phyloP scores from a whole-genome alignment of 2,329 filamentous ascomycete species.

The Raffaelea arxii region DNA sequence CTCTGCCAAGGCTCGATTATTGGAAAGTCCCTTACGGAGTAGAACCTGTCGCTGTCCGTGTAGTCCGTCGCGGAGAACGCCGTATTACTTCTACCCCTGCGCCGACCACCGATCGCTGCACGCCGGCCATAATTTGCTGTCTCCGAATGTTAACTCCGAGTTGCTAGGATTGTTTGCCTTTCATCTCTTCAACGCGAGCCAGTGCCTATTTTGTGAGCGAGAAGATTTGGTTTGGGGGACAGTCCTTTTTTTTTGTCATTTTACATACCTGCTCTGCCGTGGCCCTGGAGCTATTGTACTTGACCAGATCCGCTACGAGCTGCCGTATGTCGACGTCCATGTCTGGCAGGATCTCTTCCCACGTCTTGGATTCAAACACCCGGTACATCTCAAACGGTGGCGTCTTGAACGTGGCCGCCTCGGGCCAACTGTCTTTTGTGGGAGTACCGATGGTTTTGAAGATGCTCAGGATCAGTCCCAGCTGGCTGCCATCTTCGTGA shows the following conservation, averaged over 20 bases:
- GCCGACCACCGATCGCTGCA: no score
- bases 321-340: conserved; percentile 49
- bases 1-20: no score
- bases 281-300: conserved; percentile 61
- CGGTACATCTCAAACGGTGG: conserved; percentile 89
- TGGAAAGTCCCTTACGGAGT: no score
- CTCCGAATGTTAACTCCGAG: no score
- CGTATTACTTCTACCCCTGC: no score
- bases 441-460: conserved; percentile 89
- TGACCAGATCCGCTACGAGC: conserved; percentile 58
- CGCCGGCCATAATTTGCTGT: no score
- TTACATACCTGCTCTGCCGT: conserved; percentile 51
- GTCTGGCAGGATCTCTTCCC: conserved; percentile 60
- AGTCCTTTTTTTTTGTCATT: not conserved
- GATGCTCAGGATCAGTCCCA: conserved; percentile 83
- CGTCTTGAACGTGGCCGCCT: conserved; percentile 54
- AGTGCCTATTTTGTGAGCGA: conserved; percentile 3
- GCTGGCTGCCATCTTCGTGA: conserved; percentile 77
- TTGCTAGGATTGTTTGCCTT: no score
- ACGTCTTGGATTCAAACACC: conserved; percentile 56
- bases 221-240: not conserved
- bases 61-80: no score
- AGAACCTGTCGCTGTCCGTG: no score
- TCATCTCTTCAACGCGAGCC: not conserved
- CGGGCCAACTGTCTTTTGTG: conserved; percentile 71